Evolutionary conservation across 306 rosid species (phyloP), one percentile per base, ranked within the genome.

Genomic region (Cucumis melo): DNA sequence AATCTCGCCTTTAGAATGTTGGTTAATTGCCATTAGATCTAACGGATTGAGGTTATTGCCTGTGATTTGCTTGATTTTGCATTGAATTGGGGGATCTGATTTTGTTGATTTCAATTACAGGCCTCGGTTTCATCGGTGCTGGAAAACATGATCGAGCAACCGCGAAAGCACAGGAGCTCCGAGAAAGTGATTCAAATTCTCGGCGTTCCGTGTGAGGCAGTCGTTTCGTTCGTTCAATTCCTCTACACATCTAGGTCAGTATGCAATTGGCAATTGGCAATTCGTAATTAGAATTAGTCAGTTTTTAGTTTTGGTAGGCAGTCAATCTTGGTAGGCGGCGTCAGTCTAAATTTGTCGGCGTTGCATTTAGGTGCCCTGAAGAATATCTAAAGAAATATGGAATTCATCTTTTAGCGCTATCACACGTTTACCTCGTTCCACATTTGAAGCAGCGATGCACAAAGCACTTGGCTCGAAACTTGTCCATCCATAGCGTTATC

Each of bases 341-440:
- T 34, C 13, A 21, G 74, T 68, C 32, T 68, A 23, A 44, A 68
- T 7, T 64, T 68, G 56, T 44, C 27, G 20, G 56, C 54, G 53
- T 68, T 68, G 19, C 17, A 16, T 21, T 42, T 83, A 89, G 97
- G 83, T 85, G 93, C 76, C 38, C 87, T 16, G 92, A 88, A 72
- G 96, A 92, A 38, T 80, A 81, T 39, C 81, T 90, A 85, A 91
- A 88, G 63, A 83, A 77, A 85, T 92, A 87, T 51, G 97, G 95
- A 68, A 87, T 94, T 58, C 99, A 94, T 53, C 82, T 94, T 2
- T 81, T 94, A 13, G 90, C 96, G 58, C 79, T 94, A 81, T 88
- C 99, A 32, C 97, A 94, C 80, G 96, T 92, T 42, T 92, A 92
- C 86, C 27, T 77, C 48, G 92, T 94, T n/a, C 96, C 97, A 8